These are phyloP conservation scores for Boehmeria nivea DNA, from an alignment of 306 rosid species.

Conservation along the genomic window DNA sequence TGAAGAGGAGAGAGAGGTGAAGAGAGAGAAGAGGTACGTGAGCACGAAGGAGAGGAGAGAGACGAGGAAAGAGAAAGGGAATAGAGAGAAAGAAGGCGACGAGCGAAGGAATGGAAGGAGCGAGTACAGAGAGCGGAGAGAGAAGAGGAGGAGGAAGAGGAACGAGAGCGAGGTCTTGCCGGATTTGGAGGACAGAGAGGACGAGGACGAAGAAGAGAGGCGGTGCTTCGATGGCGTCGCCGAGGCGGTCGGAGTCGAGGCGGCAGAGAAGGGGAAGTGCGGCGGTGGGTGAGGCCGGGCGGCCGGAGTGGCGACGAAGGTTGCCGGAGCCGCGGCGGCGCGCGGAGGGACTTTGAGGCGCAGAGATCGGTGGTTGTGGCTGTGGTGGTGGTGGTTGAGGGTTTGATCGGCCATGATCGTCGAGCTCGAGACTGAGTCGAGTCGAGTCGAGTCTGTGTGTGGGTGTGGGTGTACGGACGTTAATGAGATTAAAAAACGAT, in stretches of 20 bases:
- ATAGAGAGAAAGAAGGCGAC: slow-evolving; percentile 51
- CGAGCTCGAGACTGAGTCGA: background rate
- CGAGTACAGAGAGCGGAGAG: slow-evolving; percentile 68
- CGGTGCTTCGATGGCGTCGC: slow-evolving; percentile 72
- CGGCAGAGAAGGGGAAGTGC: slow-evolving; percentile 29
- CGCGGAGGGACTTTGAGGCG: slow-evolving; percentile 70
- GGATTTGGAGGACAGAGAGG: slow-evolving; percentile 37
- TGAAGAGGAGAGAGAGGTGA: slow-evolving; percentile 25
- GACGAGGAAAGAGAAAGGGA: slow-evolving; percentile 52
- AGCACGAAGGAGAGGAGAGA: slow-evolving; percentile 63
- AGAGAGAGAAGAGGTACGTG: slow-evolving; percentile 47
- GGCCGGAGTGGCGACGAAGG: slow-evolving; percentile 25
- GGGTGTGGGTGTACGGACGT: too few relatives aligned
- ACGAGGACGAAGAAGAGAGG: slow-evolving; percentile 18
- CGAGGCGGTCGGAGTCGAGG: slow-evolving; percentile 47
- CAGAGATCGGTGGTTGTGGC: slow-evolving; percentile 55
- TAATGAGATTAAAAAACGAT: too few relatives aligned
- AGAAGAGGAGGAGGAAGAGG: slow-evolving; percentile 57
- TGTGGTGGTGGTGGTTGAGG: slow-evolving; percentile 30
- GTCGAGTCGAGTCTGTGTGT: background rate
- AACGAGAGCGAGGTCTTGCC: slow-evolving; percentile 47
- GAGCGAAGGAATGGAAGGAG: slow-evolving; percentile 65
- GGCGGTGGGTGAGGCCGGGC: slow-evolving; percentile 44
- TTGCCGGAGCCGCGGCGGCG: slow-evolving; percentile 13
- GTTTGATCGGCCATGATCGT: slow-evolving; percentile 58